Percentiles rank a stretch among this genome's conserved stretches.
phyloP scores from a whole-genome alignment of 352 stramenopile species.

The Phytophthora quininea region DNA sequence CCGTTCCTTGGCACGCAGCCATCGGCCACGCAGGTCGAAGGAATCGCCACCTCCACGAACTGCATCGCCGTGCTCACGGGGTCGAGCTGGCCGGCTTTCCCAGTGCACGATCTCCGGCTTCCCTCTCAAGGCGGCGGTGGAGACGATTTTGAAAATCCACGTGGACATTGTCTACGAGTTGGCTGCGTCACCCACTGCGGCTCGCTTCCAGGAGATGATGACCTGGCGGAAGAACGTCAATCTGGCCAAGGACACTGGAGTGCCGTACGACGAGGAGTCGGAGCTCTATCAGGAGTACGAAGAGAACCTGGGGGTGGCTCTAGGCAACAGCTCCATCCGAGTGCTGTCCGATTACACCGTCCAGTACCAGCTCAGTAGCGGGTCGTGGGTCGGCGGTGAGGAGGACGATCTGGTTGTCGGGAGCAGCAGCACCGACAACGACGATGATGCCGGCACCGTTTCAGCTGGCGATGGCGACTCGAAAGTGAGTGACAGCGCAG shows the following conservation, averaged over 20 bases:
- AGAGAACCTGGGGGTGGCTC: slow-evolving; percentile 39
- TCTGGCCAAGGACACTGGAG: slow-evolving; percentile 43
- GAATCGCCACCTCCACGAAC: slow-evolving; percentile 40
- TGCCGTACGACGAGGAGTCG: slow-evolving; percentile 53
- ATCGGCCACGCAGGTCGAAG: slow-evolving; percentile 44
- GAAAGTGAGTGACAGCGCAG: slow-evolving; percentile 24
- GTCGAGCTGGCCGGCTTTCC: slow-evolving; percentile 46
- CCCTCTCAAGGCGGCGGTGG: slow-evolving; percentile 53
- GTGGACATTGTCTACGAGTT: slow-evolving; percentile 37
- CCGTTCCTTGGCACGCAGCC: slow-evolving; percentile 51
- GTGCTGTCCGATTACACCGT: slow-evolving; percentile 39
- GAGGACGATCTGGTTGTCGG: slow-evolving; percentile 19
- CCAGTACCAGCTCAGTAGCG: slow-evolving; percentile 38
- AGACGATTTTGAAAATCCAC: slow-evolving; percentile 65
- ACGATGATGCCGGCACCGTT: slow-evolving; percentile 27
- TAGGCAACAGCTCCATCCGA: slow-evolving; percentile 35
- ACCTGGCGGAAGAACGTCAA: slow-evolving; percentile 56
- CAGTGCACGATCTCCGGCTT: slow-evolving; percentile 60
- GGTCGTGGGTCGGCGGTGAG: slow-evolving; percentile 33
- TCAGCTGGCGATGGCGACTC: slow-evolving; percentile 26
- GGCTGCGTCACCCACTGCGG: slow-evolving; percentile 28
- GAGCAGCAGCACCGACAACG: slow-evolving; percentile 2
- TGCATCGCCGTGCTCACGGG: slow-evolving; percentile 59
- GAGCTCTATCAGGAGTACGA: slow-evolving; percentile 53
- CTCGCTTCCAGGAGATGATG: slow-evolving; percentile 54